phyloP scores from a whole-genome alignment of 306 rosid genomes.

The Malus orientalis region DNA sequence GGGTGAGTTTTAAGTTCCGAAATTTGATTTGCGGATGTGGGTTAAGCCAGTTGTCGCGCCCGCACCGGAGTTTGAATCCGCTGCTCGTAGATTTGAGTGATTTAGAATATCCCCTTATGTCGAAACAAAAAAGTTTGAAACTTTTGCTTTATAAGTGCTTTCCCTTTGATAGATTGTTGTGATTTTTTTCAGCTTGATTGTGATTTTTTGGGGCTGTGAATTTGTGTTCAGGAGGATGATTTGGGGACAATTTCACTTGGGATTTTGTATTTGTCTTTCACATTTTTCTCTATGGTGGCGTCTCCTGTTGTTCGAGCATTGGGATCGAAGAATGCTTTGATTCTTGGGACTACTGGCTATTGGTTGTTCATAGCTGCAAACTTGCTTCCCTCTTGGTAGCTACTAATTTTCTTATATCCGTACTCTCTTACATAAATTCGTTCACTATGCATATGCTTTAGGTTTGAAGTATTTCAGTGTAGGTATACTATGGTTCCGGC shows the following conservation, averaged over 20 bases:
- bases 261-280: constrained; percentile 70
- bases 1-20: constrained; percentile 29
- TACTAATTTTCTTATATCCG: neutral
- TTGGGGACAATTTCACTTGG: constrained; percentile 87
- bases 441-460: neutral
- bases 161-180: neutral
- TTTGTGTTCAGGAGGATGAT: constrained; percentile 58
- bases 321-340: constrained; percentile 75
- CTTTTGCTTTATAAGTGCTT: neutral
- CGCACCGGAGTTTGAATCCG: too few species aligned
- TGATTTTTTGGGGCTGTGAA: neutral
- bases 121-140: neutral
- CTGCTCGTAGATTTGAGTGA: too few species aligned
- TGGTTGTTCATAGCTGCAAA: constrained; percentile 83
- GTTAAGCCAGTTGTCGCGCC: too few species aligned
- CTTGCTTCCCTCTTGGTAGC: constrained; percentile 74
- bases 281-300: constrained; percentile 71
- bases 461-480: constrained; percentile 11
- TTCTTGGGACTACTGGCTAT: constrained; percentile 83
- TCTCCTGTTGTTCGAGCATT: constrained; percentile 69
- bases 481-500: constrained; percentile 98
- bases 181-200: neutral
- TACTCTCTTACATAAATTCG: neutral
- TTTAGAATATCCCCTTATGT: too few species aligned
- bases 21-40: neutral